phyloP scores from a whole-genome alignment of 2,329 filamentous ascomycete species.

The Davidsoniella australis region DNA sequence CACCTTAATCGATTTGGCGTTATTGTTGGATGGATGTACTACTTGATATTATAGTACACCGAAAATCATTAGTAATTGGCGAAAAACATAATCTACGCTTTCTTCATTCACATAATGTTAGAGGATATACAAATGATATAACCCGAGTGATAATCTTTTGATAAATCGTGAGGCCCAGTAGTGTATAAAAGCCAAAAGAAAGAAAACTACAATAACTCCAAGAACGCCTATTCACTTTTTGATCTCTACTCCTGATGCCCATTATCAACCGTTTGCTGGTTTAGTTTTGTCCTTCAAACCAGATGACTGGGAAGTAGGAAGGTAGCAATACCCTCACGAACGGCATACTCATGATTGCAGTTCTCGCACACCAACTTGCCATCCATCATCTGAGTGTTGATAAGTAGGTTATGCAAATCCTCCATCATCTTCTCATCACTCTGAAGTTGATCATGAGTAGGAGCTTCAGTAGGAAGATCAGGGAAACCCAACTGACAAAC shows the following conservation, averaged over 20 bases:
- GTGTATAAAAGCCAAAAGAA: neutral
- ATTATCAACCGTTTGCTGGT: too few species aligned
- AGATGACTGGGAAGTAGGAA: conserved; percentile 88
- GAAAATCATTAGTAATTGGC: too few species aligned
- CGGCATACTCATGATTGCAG: conserved; percentile 84
- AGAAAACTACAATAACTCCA: neutral
- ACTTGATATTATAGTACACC: too few species aligned
- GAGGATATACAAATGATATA: too few species aligned
- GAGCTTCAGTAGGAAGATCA: conserved; percentile 46
- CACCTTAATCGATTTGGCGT: too few species aligned
- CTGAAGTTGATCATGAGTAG: conserved; percentile 43
- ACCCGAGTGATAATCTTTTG: too few species aligned
- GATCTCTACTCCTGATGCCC: neutral
- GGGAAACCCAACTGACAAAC: conserved; percentile 59
- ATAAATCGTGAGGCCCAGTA: too few species aligned
- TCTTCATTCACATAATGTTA: too few species aligned
- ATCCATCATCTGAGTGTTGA: conserved; percentile 80
- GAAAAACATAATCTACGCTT: too few species aligned
- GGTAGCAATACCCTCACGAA: conserved; percentile 93
- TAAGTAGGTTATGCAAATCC: conserved; percentile 64
- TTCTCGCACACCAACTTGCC: conserved; percentile 80
- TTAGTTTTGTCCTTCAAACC: conserved; percentile 30
- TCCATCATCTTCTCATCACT: conserved; percentile 52
- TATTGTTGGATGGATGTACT: too few species aligned
- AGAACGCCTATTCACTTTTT: neutral